Percentiles rank a stretch among this genome's conserved stretches.
phyloP scores from a whole-genome alignment of 352 stramenopile species.

The Phytophthora ramorum region DNA sequence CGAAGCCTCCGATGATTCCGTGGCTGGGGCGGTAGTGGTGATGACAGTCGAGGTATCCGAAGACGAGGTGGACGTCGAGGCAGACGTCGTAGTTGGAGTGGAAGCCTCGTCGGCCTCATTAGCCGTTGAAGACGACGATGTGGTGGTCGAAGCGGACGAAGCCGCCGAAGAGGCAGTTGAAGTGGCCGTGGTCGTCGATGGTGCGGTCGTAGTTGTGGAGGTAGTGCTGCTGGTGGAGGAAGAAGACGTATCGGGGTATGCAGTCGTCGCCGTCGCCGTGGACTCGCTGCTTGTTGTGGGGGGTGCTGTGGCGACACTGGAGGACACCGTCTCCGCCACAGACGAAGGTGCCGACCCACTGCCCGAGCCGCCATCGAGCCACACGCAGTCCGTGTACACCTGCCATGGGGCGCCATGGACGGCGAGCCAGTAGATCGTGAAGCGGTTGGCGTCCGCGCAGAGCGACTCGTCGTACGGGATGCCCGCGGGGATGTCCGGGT shows the following conservation, averaged over 20 bases:
- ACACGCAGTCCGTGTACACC: conserved; percentile 67
- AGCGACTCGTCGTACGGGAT: conserved; percentile 55
- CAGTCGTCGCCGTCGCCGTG: conserved; percentile 30
- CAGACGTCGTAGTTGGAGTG: conserved; percentile 7
- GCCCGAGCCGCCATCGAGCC: conserved; percentile 35
- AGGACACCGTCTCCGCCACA: conserved; percentile 21
- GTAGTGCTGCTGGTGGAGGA: conserved; percentile 13
- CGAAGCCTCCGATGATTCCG: not conserved
- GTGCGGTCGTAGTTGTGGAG: conserved; percentile 7
- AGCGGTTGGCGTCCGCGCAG: conserved; percentile 44
- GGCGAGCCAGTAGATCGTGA: conserved; percentile 60
- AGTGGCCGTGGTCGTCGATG: not conserved
- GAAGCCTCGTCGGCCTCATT: conserved; percentile 5
- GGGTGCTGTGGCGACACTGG: conserved; percentile 22
- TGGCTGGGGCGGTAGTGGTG: conserved; percentile 1
- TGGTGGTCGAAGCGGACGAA: not conserved
- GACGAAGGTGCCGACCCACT: conserved; percentile 25
- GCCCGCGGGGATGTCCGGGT: conserved; percentile 32
- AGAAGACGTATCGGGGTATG: conserved; percentile 21
- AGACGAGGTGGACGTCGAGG: not conserved
- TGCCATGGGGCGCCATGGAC: conserved; percentile 58
- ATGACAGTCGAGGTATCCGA: not conserved
- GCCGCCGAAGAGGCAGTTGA: too few relatives aligned
- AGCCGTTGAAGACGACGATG: conserved; percentile 7
- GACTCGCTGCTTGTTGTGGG: conserved; percentile 28